Conservation (phyloP, 352 stramenopile genomes). For the Phytophthora hybrid region DNA sequence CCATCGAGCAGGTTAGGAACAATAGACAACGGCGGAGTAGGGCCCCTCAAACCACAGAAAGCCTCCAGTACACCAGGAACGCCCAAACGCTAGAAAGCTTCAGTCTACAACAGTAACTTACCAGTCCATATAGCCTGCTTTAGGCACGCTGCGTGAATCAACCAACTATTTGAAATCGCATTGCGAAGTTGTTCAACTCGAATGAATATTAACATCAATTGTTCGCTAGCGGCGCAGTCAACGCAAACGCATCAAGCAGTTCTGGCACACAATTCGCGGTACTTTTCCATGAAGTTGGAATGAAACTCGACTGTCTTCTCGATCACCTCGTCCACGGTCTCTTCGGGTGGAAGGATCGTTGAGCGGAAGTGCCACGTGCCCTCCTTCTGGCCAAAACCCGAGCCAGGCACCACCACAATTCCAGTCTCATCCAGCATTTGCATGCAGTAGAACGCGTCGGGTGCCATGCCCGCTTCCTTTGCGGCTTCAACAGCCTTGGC, state of each 20-base stretch:
- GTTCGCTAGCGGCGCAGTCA: neutral
- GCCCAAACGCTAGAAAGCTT: slow-evolving; percentile 33
- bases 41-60: slow-evolving; percentile 35
- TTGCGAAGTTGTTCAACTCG: neutral
- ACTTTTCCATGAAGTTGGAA: slow-evolving; percentile 94
- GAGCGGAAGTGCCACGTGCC: slow-evolving; percentile 99
- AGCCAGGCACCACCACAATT: slow-evolving; percentile 98
- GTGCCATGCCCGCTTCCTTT: slow-evolving; percentile 71
- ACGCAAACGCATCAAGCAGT: slow-evolving; percentile 11
- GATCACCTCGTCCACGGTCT: slow-evolving; percentile 95
- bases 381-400: slow-evolving; percentile 96
- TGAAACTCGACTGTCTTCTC: slow-evolving; percentile 96
- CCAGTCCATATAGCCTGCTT: slow-evolving; percentile 14
- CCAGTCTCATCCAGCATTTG: slow-evolving; percentile 96
- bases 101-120: slow-evolving; percentile 21
- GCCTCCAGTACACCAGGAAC: slow-evolving; percentile 25
- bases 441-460: slow-evolving; percentile 98
- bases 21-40: slow-evolving; percentile 40
- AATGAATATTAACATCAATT: slow-evolving; percentile 11
- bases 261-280: slow-evolving; percentile 41
- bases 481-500: slow-evolving; percentile 87
- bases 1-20: slow-evolving; percentile 43
- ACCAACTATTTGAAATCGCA: slow-evolving; percentile 21
- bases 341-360: slow-evolving; percentile 98
- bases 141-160: slow-evolving; percentile 7